These are phyloP conservation scores for Leishmania arabica DNA, from an alignment of 208 protist genomes.

Conservation along the genomic window DNA sequence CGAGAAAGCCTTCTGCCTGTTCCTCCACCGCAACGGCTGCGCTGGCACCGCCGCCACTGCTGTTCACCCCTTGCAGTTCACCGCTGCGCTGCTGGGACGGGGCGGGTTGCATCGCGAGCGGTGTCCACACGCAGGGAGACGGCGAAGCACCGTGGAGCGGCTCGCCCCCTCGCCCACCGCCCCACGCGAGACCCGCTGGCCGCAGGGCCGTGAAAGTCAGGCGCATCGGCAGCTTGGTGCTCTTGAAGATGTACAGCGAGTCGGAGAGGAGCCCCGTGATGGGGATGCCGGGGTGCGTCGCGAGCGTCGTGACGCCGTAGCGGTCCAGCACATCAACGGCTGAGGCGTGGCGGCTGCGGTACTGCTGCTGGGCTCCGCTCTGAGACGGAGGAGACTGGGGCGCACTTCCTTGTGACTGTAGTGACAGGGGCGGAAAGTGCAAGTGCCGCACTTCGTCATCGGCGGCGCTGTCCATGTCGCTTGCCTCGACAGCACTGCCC, in stretches of 20 bases:
- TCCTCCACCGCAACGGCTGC: neutral
- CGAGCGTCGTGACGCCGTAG: slow-evolving; percentile 49
- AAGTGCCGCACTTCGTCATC: neutral
- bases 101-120: slow-evolving; percentile 22
- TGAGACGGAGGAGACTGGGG: neutral
- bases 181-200: neutral
- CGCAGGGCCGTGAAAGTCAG: slow-evolving; percentile 41
- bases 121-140: slow-evolving; percentile 14
- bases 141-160: neutral
- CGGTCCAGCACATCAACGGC: slow-evolving; percentile 23
- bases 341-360: neutral
- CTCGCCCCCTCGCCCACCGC: neutral
- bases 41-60: neutral
- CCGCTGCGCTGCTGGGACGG: slow-evolving; percentile 1
- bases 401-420: neutral
- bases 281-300: slow-evolving; percentile 61
- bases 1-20: slow-evolving; percentile 11
- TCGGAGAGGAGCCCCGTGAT: slow-evolving; percentile 42
- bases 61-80: neutral
- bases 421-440: neutral
- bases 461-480: neutral
- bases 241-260: slow-evolving; percentile 85
- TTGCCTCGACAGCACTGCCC: neutral
- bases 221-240: slow-evolving; percentile 76
- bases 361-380: neutral